Evolutionary conservation across 2,329 filamentous ascomycete genomes (phyloP), one percentile per base, ranked within the genome.

Genomic region (Penicillium sp.): DNA sequence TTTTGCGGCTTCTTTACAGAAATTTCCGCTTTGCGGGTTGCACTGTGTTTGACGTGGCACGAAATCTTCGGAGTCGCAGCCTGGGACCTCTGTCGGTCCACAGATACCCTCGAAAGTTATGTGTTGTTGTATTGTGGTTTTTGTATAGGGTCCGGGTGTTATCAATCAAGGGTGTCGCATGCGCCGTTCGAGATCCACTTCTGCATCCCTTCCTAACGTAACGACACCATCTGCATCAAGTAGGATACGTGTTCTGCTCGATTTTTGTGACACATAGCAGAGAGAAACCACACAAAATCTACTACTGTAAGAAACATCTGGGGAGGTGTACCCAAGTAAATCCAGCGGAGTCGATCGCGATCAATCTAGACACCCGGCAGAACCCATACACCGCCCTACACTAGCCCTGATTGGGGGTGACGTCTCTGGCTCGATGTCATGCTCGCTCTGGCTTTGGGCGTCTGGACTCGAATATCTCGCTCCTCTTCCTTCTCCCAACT

Each of bases 321-420:
- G 21, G 7, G 21, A 25, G 21, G 7, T 25, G 7, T 25, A 25
- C 21, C 21, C 13, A 29, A n/a, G 13, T 29, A 14, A 29, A 9
- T 29, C 21, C 7, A 23, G 7, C 21, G 21, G 21, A 23, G 7
- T 13, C 10, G 14, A n/a, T 23, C 25, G 25, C 11, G 14, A 13
- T 27, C 11, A 27, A 31, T 39, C 39, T 19, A 25, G 36, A 43
- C 47, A 44, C 35, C 18, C 40, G 51, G 52, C 50, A 53, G 47
- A 53, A 52, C 25, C 4, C 4, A 1, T 21, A 41, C 42, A 52
- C 52, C 50, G 46, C 51, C 46, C 40, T 34, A 19, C 33, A 33
- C 55, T 58, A 58, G 39, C 27, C 54, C 54, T 32, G 40, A 47
- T 51, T 35, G 38, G 47, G 49, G 35, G 45, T 54, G 47, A 54